These are phyloP conservation scores for Pseudopithomyces chartarum DNA, from an alignment of 2,329 filamentous ascomycete genomes.

Conservation along the genomic window DNA sequence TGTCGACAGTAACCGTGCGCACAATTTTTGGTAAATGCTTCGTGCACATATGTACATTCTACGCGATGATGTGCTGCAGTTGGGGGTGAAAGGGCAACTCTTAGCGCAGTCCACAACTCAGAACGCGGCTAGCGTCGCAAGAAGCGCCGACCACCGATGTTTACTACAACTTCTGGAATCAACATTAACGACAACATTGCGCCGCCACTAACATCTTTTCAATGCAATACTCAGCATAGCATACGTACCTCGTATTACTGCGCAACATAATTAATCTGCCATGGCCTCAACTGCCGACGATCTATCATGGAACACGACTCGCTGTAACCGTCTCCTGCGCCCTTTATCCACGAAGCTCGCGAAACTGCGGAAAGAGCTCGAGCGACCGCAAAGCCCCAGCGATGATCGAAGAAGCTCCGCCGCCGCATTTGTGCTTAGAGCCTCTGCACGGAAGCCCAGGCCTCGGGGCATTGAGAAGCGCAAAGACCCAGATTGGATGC, in stretches of 20 bases:
- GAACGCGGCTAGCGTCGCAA: not conserved
- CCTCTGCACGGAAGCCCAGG: constrained; percentile 33
- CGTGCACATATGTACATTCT: too few species aligned
- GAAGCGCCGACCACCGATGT: not conserved
- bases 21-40: too few species aligned
- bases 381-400: constrained; percentile 23
- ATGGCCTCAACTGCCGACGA: constrained; percentile 37
- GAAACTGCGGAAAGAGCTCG: constrained; percentile 43
- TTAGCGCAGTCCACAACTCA: not conserved
- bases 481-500: constrained; percentile 44
- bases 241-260: constrained; percentile 20
- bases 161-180: not conserved
- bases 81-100: too few species aligned
- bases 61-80: too few species aligned
- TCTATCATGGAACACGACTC: constrained; percentile 49
- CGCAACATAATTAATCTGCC: constrained; percentile 22
- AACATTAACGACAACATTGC: not conserved
- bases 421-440: constrained; percentile 28
- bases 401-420: constrained; percentile 28
- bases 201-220: constrained; percentile 8
- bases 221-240: constrained; percentile 13
- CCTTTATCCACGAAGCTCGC: constrained; percentile 49
- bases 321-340: constrained; percentile 50
- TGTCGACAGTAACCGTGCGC: too few species aligned
- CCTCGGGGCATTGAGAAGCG: constrained; percentile 41